These are phyloP conservation scores for Vitellaria paradoxa DNA, from an alignment of 179 eudicot species.

Conservation along the genomic window DNA sequence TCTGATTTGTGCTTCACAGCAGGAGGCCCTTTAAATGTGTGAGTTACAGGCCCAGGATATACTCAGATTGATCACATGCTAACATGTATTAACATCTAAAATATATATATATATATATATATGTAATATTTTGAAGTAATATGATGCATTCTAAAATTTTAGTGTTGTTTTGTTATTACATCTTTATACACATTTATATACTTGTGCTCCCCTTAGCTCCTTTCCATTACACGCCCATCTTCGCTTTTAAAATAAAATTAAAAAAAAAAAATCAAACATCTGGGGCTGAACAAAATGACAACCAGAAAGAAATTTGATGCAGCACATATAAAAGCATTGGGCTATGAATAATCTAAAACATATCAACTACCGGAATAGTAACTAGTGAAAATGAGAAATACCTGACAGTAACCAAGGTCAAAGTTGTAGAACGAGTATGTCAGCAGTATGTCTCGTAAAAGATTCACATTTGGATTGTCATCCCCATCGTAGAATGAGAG, in stretches of 20 bases:
- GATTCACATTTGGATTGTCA: constrained; percentile 77
- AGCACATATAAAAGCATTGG: background rate
- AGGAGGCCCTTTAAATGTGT: background rate
- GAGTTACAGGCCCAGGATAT: background rate
- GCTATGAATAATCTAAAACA: background rate
- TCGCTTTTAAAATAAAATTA: too few relatives aligned
- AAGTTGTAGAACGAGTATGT: constrained; percentile 98
- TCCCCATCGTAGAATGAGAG: constrained; percentile 86
- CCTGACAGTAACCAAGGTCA: constrained; percentile 99
- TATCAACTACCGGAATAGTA: background rate
- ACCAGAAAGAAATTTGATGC: constrained; percentile 1
- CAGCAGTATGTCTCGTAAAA: constrained; percentile 77
- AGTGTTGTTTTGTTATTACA: background rate
- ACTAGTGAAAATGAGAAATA: constrained; percentile 21
- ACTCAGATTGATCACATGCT: background rate
- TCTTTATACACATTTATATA: background rate
- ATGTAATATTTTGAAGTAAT: background rate
- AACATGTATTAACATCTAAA: background rate
- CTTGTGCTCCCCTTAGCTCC: too few relatives aligned
- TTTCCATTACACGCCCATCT: too few relatives aligned
- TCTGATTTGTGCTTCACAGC: constrained; percentile 4
- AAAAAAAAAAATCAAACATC: too few relatives aligned
- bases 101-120: too few relatives aligned
- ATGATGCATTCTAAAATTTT: background rate
- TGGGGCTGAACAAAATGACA: constrained; percentile 2